Conservation (phyloP, 805 yeast species). For the Spathaspora hagerdaliae region DNA sequence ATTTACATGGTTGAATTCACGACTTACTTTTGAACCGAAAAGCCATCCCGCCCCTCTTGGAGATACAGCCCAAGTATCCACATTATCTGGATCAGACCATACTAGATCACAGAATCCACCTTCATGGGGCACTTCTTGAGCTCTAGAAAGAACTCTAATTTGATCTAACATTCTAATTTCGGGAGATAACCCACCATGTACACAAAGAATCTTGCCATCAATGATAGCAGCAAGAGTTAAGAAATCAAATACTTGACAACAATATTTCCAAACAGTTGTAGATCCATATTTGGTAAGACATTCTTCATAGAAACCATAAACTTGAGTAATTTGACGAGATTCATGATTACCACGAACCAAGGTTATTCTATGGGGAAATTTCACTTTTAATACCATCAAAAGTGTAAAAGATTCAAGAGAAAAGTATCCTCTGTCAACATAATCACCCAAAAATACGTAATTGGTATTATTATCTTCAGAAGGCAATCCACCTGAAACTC, state of each 20-base stretch:
- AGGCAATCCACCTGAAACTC: conserved; percentile 92
- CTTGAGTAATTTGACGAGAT: conserved; percentile 96
- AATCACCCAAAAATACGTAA: conserved; percentile 89
- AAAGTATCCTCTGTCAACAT: conserved; percentile 97
- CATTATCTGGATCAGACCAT: conserved; percentile 98
- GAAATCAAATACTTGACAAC: conserved; percentile 95
- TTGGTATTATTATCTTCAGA: conserved; percentile 57
- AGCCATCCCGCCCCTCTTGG: conserved; percentile 99
- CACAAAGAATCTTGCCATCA: conserved; percentile 91
- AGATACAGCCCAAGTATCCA: conserved; percentile 96
- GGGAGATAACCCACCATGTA: conserved; percentile 96
- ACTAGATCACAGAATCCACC: conserved; percentile 97
- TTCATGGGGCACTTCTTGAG: conserved; percentile 98
- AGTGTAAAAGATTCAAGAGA: conserved; percentile 90
- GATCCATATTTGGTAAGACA: conserved; percentile 91
- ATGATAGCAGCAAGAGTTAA: conserved; percentile 92
- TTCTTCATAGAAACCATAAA: conserved; percentile 96
- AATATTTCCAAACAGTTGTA: conserved; percentile 92
- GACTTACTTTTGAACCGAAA: conserved; percentile 88
- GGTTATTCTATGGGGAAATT: conserved; percentile 80
- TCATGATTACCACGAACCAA: conserved; percentile 98
- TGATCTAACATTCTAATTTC: conserved; percentile 97
- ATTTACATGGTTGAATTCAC: conserved; percentile 95
- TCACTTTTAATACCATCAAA: conserved; percentile 88
- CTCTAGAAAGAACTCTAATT: conserved; percentile 87